Base-by-base conservation (phyloP, 2,329 filamentous ascomycete species). In the Aspergillus fijiensis region DNA sequence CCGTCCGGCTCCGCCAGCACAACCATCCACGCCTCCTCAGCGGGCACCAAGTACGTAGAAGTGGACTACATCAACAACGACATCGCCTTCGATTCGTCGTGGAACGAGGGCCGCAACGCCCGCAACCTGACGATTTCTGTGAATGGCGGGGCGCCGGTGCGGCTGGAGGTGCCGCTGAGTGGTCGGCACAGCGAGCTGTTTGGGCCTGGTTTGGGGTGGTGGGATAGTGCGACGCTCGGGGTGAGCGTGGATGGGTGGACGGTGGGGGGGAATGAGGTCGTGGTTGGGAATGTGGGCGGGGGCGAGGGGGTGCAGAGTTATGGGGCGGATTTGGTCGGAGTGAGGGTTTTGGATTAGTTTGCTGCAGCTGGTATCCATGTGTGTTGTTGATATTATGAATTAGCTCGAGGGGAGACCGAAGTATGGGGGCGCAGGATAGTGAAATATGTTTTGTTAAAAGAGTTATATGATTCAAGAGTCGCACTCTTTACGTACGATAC, bases 11-110 rank as follows among this genome's bases (percentile, higher is more conserved):
- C 64, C 2, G 73, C 78, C 1, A 71, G 59, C 2, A 73, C 76
- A n/a, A 71, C 68, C 0, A 79, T 84, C 52, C 59, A 69, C 3
- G 62, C 71, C 0, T 73, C 70, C 1, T 72, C 63, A 3, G 19
- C 53, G 1, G 75, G 77, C 1, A 65, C 65, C 3, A 77, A 79
- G 60, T 76, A 80, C 33, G 60, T 84, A 0, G 79, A 79, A 0
- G 68, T 84, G 12, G 80, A 83, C 65, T 84, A 79, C 50, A 80
- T 83, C 69, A 84, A 84, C 70, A 83, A 84, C 62, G 81, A 84
- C 9, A 73, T 82, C 11, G 75, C 78, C 0, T 75, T 82, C 16
- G 69, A 68, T 1, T 76, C 72, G 0, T 71, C 78, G 0, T 83
- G 80, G 72, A 76, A 65, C 0, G 76, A 68, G 62, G 82, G 79